Evolutionary conservation across 306 rosid species (phyloP), one percentile per base, ranked within the genome.

Genomic region (Lagenaria siceraria): DNA sequence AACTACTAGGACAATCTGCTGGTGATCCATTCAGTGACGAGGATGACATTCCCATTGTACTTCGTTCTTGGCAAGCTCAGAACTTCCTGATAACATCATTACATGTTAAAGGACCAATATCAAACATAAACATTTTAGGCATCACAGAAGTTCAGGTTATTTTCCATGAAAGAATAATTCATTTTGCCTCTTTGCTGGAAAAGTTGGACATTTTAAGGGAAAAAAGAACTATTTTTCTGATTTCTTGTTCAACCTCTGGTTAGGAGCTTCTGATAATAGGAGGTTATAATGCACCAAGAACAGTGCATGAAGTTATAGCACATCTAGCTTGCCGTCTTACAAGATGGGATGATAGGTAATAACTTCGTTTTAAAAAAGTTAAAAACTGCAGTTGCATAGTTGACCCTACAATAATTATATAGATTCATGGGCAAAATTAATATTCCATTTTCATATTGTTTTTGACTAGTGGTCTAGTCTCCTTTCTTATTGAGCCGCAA

Each of bases 291-390:
- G 80, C 78, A 79, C 97, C 99, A 1, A 90, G 90, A 85, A 90
- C 97, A 18, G 98, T 83, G 63, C 99, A 92, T 87, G 99, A 90
- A 87, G 88, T 95, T 75, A 89, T 95, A 81, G 93, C 99, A 71
- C 93, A 81, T 15, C 90, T 95, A 69, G 80, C 88, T 83, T 78
- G 83, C 86, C 97, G 88, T 64, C 98, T 95, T 82, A 79, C 96
- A 69, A 96, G 93, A 81, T 95, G 99, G 99, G 99, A 95, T 85
- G 97, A 95, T 78, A 89, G 99, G 97, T 95, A 89, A 85, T 73
- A 25, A 65, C 52, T 42, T 42, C 58, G 72, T 63, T 78, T 42
- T 52, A 24, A 14, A 4, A n/a, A 27, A 25, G 60, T 73, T 73
- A 12, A 42, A 25, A 42, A 10, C 17, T 73, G 62, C 40, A 27